phyloP scores from a whole-genome alignment of 2,329 filamentous ascomycete genomes.

The Verticillium longisporum region DNA sequence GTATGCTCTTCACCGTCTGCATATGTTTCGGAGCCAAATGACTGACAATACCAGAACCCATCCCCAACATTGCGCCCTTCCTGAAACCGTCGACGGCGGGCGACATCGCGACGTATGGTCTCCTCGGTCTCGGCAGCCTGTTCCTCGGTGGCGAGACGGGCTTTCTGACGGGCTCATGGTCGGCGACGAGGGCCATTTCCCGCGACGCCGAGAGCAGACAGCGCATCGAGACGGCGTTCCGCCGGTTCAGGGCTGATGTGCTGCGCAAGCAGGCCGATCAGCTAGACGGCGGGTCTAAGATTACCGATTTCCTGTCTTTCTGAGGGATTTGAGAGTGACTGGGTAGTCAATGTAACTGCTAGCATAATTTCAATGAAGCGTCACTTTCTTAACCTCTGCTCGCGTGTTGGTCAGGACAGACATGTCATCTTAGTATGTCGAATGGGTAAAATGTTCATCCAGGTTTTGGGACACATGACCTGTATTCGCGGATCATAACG shows the following conservation, averaged over 20 bases:
- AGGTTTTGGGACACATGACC: no score
- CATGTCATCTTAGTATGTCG: no score
- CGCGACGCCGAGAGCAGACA: conserved; percentile 44
- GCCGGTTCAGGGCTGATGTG: conserved; percentile 56
- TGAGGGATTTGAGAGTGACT: not conserved
- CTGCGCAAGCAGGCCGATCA: conserved; percentile 50
- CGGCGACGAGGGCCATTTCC: conserved; percentile 45
- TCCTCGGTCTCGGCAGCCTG: conserved; percentile 54
- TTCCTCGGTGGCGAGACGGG: conserved; percentile 60
- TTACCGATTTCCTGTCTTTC: conserved; percentile 5
- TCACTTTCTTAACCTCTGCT: no score
- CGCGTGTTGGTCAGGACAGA: no score
- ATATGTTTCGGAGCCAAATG: no score
- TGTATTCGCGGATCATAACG: no score
- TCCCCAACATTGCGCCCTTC: conserved; percentile 54
- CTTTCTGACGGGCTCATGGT: conserved; percentile 47
- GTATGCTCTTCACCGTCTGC: conserved; percentile 22
- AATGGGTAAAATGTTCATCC: no score
- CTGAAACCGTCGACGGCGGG: conserved; percentile 51
- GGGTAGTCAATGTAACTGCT: no score
- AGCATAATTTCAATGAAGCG: no score
- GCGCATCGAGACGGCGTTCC: conserved; percentile 57
- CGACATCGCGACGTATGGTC: conserved; percentile 55
- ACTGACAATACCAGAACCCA: conserved; percentile 33
- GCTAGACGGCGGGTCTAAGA: conserved; percentile 32